Evolutionary conservation across 257 asterid species (phyloP).

Genomic region (Nemophila menziesii): DNA sequence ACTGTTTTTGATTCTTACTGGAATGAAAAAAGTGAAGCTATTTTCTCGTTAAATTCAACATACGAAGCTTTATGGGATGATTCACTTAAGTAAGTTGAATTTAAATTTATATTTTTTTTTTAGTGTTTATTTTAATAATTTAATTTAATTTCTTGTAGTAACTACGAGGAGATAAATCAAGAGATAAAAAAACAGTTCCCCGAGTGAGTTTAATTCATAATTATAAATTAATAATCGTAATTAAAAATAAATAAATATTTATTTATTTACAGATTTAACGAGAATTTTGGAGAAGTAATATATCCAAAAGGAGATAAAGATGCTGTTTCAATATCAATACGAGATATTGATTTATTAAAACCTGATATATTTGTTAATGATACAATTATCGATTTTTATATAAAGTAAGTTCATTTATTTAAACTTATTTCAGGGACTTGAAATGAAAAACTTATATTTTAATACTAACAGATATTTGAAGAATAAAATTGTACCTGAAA

Average conservation of each 20-base stretch:
- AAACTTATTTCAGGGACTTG: no score
- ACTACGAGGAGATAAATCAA: slow-evolving; percentile 23
- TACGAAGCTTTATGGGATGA: slow-evolving; percentile 60
- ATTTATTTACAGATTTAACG: slow-evolving; percentile 59
- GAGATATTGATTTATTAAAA: slow-evolving; percentile 72
- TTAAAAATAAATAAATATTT: no score
- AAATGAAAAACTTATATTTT: slow-evolving; percentile 2
- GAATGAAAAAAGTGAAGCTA: slow-evolving; percentile 60
- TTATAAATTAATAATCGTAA: no score
- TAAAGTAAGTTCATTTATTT: slow-evolving; percentile 49
- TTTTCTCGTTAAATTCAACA: slow-evolving; percentile 52
- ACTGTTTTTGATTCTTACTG: slow-evolving; percentile 45
- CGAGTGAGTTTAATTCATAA: no score
- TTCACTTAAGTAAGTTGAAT: slow-evolving; percentile 65
- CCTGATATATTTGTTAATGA: slow-evolving; percentile 91
- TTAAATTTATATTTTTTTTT: slow-evolving; percentile 4
- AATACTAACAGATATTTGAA: slow-evolving; percentile 57
- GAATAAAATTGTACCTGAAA: slow-evolving; percentile 39
- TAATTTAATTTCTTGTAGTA: slow-evolving; percentile 25
- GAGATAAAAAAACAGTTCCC: slow-evolving; percentile 42
- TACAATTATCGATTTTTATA: slow-evolving; percentile 84
- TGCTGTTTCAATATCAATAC: slow-evolving; percentile 76
- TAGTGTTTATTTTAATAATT: slow-evolving; percentile 12
- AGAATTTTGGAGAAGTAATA: slow-evolving; percentile 68
- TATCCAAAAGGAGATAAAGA: slow-evolving; percentile 91